Conservation (phyloP, 345 rosid genomes). For the Stellera chamaejasme region DNA sequence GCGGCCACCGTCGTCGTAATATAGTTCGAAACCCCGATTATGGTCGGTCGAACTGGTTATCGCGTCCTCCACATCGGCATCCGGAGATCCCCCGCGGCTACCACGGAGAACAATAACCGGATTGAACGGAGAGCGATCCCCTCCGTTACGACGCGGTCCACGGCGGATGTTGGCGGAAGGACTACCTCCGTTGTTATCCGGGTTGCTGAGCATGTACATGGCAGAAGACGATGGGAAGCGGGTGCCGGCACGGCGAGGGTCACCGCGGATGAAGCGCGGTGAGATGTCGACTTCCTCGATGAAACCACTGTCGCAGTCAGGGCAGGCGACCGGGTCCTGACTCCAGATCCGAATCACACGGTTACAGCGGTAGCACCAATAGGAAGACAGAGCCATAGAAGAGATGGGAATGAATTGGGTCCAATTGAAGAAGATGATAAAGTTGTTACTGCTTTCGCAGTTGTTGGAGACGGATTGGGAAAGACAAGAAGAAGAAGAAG, state of each 20-base stretch:
- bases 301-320: conserved; percentile 80
- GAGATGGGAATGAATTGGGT: conserved; percentile 10
- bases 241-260: conserved; percentile 16
- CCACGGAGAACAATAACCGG: conserved; percentile 84
- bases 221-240: conserved; percentile 28
- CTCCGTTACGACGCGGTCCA: conserved; percentile 27
- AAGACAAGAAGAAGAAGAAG: conserved; percentile 2
- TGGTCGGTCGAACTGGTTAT: conserved; percentile 10
- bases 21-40: conserved; percentile 52
- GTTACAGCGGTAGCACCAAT: conserved; percentile 88
- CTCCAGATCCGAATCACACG: conserved; percentile 49
- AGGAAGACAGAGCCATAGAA: conserved; percentile 56
- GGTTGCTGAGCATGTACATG: conserved; percentile 31
- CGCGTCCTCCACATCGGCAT: conserved; percentile 11
- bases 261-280: conserved; percentile 23
- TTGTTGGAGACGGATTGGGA: no score
- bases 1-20: conserved; percentile 78
- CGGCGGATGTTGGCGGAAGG: conserved; percentile 18
- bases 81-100: conserved; percentile 21
- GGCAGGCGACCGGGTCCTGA: conserved; percentile 45
- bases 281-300: conserved; percentile 54
- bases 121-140: conserved; percentile 65
- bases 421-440: not conserved
- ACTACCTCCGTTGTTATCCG: conserved; percentile 4
- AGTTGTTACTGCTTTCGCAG: not conserved